A percentile compares a stretch with the other conserved stretches of the same genome.
Conservation (phyloP, 306 rosid genomes). For the Aeschynomene evenia region DNA sequence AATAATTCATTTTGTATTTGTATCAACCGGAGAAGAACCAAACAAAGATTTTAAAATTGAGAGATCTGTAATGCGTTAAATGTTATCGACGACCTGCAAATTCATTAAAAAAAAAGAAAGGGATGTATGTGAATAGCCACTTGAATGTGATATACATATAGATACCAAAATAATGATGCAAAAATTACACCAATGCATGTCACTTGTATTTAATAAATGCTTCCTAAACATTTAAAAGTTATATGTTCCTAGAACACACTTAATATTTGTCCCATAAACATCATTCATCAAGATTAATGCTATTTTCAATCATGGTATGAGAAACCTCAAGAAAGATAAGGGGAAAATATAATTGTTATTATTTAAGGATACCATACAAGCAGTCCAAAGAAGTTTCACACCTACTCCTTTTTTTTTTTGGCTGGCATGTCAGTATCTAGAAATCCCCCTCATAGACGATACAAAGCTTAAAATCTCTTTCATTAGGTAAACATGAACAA, state of each 20-base stretch:
- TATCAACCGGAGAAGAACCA: constrained; percentile 33
- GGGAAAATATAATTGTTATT: not conserved
- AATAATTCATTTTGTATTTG: no score
- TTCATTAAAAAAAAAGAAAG: not conserved
- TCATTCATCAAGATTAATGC: constrained; percentile 10
- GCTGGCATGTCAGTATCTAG: constrained; percentile 43
- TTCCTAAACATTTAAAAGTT: no score
- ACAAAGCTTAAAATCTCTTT: constrained; percentile 23
- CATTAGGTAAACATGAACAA: constrained; percentile 44
- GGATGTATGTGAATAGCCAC: not conserved
- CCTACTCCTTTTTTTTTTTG: constrained; percentile 15
- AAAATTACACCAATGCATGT: constrained; percentile 12
- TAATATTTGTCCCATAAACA: no score
- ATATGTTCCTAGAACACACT: no score
- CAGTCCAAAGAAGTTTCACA: constrained; percentile 28
- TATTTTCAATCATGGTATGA: not conserved
- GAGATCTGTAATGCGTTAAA: not conserved
- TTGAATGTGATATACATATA: not conserved
- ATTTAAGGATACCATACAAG: constrained; percentile 32
- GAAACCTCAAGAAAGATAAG: not conserved
- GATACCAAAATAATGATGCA: not conserved
- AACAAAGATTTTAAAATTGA: constrained; percentile 24
- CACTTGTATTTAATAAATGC: no score
- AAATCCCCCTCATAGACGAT: constrained; percentile 29
- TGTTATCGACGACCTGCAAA: constrained; percentile 4